Evolutionary conservation across 495 filamentous ascomycete species (phyloP).

Genomic region (Daldinia grandis): DNA sequence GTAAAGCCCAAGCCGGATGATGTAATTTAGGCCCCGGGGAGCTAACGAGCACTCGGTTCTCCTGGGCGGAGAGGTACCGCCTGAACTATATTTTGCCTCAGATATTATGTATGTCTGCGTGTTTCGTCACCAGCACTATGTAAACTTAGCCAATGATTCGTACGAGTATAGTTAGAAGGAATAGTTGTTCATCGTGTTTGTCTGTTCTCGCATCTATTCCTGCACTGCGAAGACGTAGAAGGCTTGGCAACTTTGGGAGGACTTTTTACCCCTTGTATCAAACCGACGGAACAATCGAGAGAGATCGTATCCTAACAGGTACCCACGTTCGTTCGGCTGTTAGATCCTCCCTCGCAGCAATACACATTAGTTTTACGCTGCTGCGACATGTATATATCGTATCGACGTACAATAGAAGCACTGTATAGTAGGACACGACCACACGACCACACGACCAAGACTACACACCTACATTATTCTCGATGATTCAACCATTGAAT

Average conservation of each 20-base stretch:
- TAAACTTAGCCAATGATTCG: slow-evolving; percentile 21
- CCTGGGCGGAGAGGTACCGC: slow-evolving; percentile 23
- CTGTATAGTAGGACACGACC: neutral
- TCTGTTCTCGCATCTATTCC: neutral
- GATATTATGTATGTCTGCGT: neutral
- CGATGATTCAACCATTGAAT: neutral
- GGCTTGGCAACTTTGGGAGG: neutral
- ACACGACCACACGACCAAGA: neutral
- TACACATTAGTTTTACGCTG: slow-evolving; percentile 2
- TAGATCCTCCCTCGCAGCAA: slow-evolving; percentile 28
- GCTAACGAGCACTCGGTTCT: slow-evolving; percentile 24
- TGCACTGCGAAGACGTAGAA: slow-evolving; percentile 5
- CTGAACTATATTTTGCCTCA: slow-evolving; percentile 19
- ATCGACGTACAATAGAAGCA: slow-evolving; percentile 5
- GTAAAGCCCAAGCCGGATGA: slow-evolving; percentile 35
- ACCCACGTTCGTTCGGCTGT: slow-evolving; percentile 29
- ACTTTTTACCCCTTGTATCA: slow-evolving; percentile 26
- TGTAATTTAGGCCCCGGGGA: slow-evolving; percentile 41
- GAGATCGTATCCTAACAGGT: slow-evolving; percentile 26
- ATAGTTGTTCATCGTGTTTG: neutral
- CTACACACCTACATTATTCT: neutral
- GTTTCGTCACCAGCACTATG: slow-evolving; percentile 9
- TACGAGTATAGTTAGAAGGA: slow-evolving; percentile 4
- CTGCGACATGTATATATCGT: slow-evolving; percentile 4
- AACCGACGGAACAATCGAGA: slow-evolving; percentile 12